These are phyloP conservation scores for Thinopyrum elongatum DNA, from an alignment of 176 grass and related monocot species.

Conservation along the genomic window DNA sequence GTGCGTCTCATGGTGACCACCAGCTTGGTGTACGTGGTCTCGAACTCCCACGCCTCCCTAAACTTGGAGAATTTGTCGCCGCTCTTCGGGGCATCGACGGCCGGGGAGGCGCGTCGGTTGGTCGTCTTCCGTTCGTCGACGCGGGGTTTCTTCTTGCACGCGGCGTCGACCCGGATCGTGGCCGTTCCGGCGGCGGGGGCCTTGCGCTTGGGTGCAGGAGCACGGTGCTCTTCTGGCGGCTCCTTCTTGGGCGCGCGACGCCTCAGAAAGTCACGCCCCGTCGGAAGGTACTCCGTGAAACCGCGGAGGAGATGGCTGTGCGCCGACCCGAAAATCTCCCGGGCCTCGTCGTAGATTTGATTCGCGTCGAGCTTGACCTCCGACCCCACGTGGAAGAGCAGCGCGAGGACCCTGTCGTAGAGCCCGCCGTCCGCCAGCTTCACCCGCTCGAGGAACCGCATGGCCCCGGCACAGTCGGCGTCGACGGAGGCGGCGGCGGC, in stretches of 20 bases:
- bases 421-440: fast-evolving
- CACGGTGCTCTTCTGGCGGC: background rate
- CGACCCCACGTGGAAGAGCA: background rate
- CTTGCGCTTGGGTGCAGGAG: background rate
- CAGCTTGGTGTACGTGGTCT: constrained; percentile 11
- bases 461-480: background rate
- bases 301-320: background rate
- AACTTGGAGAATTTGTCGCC: background rate
- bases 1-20: background rate
- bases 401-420: background rate
- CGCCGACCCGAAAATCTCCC: background rate
- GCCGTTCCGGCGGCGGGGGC: background rate
- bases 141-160: background rate
- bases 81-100: background rate
- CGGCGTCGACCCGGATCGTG: background rate
- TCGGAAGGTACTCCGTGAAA: background rate
- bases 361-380: background rate
- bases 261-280: background rate
- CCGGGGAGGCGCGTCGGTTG: background rate
- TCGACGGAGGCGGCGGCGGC: background rate
- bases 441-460: background rate
- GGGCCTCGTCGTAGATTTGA: background rate
- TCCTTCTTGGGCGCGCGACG: background rate
- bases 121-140: background rate
- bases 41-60: constrained; percentile 4